These are phyloP conservation scores for Amauroascus niger DNA, from an alignment of 2,329 filamentous ascomycete genomes.

Conservation along the genomic window DNA sequence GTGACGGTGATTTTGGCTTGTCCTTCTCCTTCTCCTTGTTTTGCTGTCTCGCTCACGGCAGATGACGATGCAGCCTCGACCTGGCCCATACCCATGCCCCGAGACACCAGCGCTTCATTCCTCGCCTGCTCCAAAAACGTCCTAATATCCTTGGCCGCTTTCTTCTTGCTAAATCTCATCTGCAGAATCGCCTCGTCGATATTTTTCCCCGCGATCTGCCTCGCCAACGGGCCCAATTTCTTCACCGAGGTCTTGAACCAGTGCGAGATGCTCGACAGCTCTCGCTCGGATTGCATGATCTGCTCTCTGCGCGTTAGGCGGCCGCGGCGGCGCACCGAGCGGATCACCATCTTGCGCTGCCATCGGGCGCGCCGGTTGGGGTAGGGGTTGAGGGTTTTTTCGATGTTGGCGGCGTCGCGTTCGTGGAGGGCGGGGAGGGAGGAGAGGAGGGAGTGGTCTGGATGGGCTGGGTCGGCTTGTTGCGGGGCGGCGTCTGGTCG, in stretches of 20 bases:
- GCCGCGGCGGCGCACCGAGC: conserved; percentile 59
- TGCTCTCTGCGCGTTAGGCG: conserved; percentile 56
- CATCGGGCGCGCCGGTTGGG: conserved; percentile 62
- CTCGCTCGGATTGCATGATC: conserved; percentile 56
- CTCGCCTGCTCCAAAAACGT: conserved; percentile 72
- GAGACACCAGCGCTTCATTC: conserved; percentile 66
- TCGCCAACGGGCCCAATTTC: conserved; percentile 77
- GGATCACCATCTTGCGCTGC: conserved; percentile 75
- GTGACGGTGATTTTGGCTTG: not conserved
- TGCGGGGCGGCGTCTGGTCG: conserved; percentile 13
- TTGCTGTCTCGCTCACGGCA: not conserved
- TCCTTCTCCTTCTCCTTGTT: conserved; percentile 13
- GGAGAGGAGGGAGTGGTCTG: too few relatives aligned
- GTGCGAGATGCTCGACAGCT: conserved; percentile 53
- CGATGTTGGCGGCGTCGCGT: conserved; percentile 47
- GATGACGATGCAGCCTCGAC: conserved; percentile 18
- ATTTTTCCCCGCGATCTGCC: conserved; percentile 87
- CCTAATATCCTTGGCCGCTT: conserved; percentile 68
- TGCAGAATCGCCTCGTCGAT: conserved; percentile 87
- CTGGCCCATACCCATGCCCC: conserved; percentile 68
- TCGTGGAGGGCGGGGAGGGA: conserved; percentile 23
- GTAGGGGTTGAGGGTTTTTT: conserved; percentile 61
- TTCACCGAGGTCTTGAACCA: conserved; percentile 78
- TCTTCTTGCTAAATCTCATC: conserved; percentile 94
- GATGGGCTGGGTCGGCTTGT: too few relatives aligned